Evolutionary conservation across 208 protist genomes (phyloP).

Genomic region (Ichthyophonus hoferi): DNA sequence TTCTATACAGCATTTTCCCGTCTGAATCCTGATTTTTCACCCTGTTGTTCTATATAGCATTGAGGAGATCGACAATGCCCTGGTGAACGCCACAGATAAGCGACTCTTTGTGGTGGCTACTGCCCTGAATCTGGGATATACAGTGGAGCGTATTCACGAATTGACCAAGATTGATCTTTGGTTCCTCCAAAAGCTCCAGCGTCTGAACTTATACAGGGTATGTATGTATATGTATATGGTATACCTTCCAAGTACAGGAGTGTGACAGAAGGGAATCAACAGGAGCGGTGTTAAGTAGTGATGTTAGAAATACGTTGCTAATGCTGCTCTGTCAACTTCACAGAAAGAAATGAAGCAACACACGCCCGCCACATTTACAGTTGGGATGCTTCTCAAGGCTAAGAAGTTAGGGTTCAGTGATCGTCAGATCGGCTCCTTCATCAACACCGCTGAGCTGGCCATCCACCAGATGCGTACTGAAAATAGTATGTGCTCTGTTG

Average conservation of each 20-base stretch:
- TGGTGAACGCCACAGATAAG: conserved; percentile 38
- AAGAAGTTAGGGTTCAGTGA: conserved; percentile 91
- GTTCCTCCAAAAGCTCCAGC: conserved; percentile 90
- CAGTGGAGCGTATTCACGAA: conserved; percentile 77
- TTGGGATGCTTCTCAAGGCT: conserved; percentile 57
- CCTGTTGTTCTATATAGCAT: not conserved
- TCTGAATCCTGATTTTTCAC: too few species aligned
- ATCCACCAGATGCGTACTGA: conserved; percentile 47
- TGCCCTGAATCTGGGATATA: not conserved
- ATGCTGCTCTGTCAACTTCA: too few species aligned
- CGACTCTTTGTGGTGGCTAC: conserved; percentile 33
- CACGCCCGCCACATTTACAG: not conserved
- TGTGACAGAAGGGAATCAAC: too few species aligned
- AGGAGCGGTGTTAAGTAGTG: too few species aligned
- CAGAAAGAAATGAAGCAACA: not conserved
- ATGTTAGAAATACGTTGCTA: too few species aligned
- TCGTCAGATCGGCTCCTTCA: conserved; percentile 69
- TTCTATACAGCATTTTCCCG: too few species aligned
- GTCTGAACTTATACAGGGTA: too few species aligned
- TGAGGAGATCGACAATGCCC: conserved; percentile 3
- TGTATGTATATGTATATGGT: too few species aligned
- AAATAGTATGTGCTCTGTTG: not conserved
- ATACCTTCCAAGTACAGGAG: too few species aligned
- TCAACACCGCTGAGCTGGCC: conserved; percentile 23
- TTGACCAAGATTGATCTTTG: conserved; percentile 90